Percentiles rank a stretch among this genome's conserved stretches.
Evolutionary conservation across 768 basidiomycete genomes (phyloP).

Genomic region (Paxillus rubicundulus): DNA sequence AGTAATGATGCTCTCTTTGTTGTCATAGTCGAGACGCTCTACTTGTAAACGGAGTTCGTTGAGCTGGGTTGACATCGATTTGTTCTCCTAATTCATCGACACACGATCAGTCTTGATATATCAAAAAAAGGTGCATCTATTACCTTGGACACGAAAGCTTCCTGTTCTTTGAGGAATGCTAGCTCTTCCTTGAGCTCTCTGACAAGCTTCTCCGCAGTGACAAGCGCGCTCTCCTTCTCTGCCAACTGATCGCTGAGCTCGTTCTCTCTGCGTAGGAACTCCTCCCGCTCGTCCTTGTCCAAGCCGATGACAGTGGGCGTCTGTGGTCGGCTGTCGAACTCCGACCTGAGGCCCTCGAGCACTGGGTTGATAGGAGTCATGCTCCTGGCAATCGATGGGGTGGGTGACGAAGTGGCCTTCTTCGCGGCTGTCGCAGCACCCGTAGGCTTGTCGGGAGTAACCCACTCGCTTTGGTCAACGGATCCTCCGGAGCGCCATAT

Average conservation of each 20-base stretch:
- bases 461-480: constrained; percentile 85
- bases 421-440: constrained; percentile 44
- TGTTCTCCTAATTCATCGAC: constrained; percentile 72
- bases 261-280: constrained; percentile 94
- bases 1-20: constrained; percentile 90
- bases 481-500: constrained; percentile 86
- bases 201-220: constrained; percentile 79
- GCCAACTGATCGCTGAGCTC: constrained; percentile 91
- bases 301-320: constrained; percentile 87
- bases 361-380: constrained; percentile 74
- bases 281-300: constrained; percentile 96
- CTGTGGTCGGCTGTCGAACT: constrained; percentile 81
- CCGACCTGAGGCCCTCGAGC: constrained; percentile 67
- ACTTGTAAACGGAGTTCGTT: constrained; percentile 90
- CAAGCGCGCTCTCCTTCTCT: constrained; percentile 84
- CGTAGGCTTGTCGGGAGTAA: constrained; percentile 58
- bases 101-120: constrained; percentile 4
- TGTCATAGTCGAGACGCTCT: constrained; percentile 91
- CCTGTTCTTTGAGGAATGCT: constrained; percentile 87
- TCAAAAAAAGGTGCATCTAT: constrained; percentile 12
- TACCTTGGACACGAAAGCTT: constrained; percentile 73
- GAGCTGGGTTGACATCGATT: constrained; percentile 87
- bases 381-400: constrained; percentile 64
- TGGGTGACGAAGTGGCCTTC: constrained; percentile 52
- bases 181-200: constrained; percentile 89